Evolutionary conservation across 352 stramenopile genomes (phyloP).

Genomic region (Globisporangium viniferum): DNA sequence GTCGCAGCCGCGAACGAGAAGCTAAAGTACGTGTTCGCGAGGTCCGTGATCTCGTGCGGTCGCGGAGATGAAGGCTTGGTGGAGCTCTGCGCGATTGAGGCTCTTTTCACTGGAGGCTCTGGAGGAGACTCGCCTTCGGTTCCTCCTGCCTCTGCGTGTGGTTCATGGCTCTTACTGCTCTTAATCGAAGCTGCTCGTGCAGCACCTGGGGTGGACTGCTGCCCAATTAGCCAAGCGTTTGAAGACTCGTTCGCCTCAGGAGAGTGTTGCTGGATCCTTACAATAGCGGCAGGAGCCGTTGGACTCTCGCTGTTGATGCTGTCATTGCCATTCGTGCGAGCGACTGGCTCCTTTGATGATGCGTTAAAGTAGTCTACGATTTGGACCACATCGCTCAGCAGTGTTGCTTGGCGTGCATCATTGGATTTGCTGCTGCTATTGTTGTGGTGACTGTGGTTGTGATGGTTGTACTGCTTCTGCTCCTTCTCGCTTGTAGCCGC

Average conservation of each 20-base stretch:
- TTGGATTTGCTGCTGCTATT: not conserved
- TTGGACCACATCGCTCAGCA: not conserved
- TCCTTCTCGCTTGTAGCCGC: not conserved
- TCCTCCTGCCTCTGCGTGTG: not conserved
- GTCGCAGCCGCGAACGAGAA: conserved; percentile 17
- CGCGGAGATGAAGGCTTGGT: not conserved
- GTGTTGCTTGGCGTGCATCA: not conserved
- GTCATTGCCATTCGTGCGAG: not conserved
- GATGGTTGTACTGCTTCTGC: not conserved
- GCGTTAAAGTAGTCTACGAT: not conserved
- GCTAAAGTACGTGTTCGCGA: conserved; percentile 17
- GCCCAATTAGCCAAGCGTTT: not conserved
- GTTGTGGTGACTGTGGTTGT: not conserved
- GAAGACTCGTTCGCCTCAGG: not conserved
- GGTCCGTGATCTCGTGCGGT: conserved; percentile 10
- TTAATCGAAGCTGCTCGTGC: not conserved
- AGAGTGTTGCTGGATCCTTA: not conserved
- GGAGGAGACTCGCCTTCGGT: not conserved
- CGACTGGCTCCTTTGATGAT: not conserved
- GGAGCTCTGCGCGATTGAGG: not conserved
- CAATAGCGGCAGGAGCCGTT: not conserved
- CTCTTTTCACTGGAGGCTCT: not conserved
- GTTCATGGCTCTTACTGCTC: not conserved
- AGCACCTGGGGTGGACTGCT: not conserved
- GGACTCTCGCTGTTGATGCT: not conserved